Evolutionary conservation across 345 rosid species (phyloP), one percentile per base, ranked within the genome.

Genomic region (Litchi chinensis): DNA sequence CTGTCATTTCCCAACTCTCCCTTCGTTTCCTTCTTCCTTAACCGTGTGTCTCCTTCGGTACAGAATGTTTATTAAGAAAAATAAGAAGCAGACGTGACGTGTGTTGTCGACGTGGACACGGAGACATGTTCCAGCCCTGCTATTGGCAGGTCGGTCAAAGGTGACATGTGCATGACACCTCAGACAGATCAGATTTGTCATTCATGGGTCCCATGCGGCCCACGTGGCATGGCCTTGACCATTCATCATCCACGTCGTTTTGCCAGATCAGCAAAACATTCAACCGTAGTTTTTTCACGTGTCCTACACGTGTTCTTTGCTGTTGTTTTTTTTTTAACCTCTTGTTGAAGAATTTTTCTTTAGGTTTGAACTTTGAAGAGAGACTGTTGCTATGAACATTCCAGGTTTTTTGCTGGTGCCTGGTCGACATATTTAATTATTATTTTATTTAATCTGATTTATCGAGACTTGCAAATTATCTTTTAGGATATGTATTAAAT

Each of bases 181-280:
- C 12, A 37, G 0, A 11, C 32, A 28, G 18, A 3, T 41, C 2
- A 12, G 37, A n/a, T 40, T 40, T 15, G 16, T 13, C 50, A 0
- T 37, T 74, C 22, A 12, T n/a, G 41, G 76, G 70, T 8, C 71
- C 69, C 74, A 37, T 3, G 19, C 1, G 37, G 68, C 54, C 79
- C 62, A 40, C 28, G 60, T 40, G 76, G 79, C 71, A 18, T 4
- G n/a, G 22, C 10, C 10, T 73, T 62, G 6, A 41, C 64, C n/a
- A 11, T 66, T 26, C 41, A 54, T 73, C 5, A 1, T 28, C 64
- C 13, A 60, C 26, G 59, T 52, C 22, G 37, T 18, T 15, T 13
- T 28, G 18, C 18, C 66, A 44, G 18, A 65, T 28, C 21, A 22
- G 41, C 46, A 37, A 44, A 75, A 64, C 0, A 26, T 0, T 52